Evolutionary conservation across 371 early-diverging fungal species (phyloP), one percentile per base, ranked within the genome.

Genomic region (Lichtheimia ornata): DNA sequence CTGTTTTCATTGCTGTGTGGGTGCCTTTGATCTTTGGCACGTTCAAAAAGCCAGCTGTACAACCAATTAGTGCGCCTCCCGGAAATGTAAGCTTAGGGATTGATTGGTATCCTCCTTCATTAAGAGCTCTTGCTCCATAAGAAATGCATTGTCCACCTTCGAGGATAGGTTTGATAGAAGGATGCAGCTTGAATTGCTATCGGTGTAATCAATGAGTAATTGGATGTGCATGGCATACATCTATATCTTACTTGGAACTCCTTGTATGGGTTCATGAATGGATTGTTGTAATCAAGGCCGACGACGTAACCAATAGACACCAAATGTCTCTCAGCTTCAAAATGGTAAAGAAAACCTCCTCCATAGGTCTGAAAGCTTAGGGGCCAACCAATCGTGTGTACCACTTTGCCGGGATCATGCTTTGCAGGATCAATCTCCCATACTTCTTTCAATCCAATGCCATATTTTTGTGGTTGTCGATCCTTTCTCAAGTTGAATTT

Each of bases 11-110:
- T 59, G 99, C 97, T 24, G 94, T 96, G 80, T 98, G 99, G 1
- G 97, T 98, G 40, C 99, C 99, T 82, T 98, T 98, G 71, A 98
- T 96, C 81, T 98, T 98, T 61, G 97, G 94, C 49, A 98, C 89
- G 74, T 98, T 98, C 69, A 98, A 62, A 78, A 97, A 96, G 4
- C 99, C 98, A 52, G 99, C 99, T 1, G 97, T 88, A 72, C 95
- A 95, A 25, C 99, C 99, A 65, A 98, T 91, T 61, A 98, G 79
- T 17, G 97, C 97, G 25, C 96, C 98, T 64, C 99, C 99, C n/a
- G 97, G 96, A 85, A 98, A 95, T 40, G 81, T 82, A 25, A 98
- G 77, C 80, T 96, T 94, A 50, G 99, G 99, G 58, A 98, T 84
- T 5, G 95, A 94, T 78, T 94, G 93, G 53, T 82, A 79, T 2